Percentiles rank a stretch among this genome's conserved stretches.
These are phyloP conservation scores for Acarospora socialis DNA, from an alignment of 2,329 filamentous ascomycete species.

Conservation along the genomic window DNA sequence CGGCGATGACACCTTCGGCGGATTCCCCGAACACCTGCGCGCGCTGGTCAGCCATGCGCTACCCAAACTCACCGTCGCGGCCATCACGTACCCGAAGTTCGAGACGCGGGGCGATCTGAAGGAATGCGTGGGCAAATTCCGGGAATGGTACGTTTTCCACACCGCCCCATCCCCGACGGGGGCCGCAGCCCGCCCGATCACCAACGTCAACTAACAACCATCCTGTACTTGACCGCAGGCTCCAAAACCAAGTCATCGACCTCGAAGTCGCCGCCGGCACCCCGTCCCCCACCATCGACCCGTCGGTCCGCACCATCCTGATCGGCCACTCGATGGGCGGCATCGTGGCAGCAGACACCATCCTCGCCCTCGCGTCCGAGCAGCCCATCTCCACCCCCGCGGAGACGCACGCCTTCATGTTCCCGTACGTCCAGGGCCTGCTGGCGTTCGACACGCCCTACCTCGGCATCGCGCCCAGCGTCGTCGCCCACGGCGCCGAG, in stretches of 20 bases:
- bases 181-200: neutral
- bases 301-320: conserved; percentile 67
- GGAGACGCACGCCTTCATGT: conserved; percentile 51
- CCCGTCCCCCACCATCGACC: conserved; percentile 71
- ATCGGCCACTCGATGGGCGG: conserved; percentile 86
- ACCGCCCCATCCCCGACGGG: neutral
- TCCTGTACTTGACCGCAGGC: conserved; percentile 34
- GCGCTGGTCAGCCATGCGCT: conserved; percentile 28
- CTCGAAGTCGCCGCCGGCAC: conserved; percentile 73
- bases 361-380: conserved; percentile 60
- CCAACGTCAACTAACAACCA: neutral
- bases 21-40: conserved; percentile 31
- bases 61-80: conserved; percentile 27
- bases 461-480: conserved; percentile 36
- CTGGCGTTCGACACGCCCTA: conserved; percentile 93
- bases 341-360: conserved; percentile 82
- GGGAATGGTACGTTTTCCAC: conserved; percentile 29
- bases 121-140: conserved; percentile 30
- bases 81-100: conserved; percentile 34
- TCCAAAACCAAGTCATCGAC: conserved; percentile 86
- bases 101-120: conserved; percentile 34
- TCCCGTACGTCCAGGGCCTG: conserved; percentile 81
- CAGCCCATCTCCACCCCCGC: conserved; percentile 31
- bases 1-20: conserved; percentile 34
- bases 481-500: conserved; percentile 51